Percentiles rank a stretch among this genome's conserved stretches.
Conservation (phyloP, 164 flowering plant species). For the Sextonia rubra region DNA sequence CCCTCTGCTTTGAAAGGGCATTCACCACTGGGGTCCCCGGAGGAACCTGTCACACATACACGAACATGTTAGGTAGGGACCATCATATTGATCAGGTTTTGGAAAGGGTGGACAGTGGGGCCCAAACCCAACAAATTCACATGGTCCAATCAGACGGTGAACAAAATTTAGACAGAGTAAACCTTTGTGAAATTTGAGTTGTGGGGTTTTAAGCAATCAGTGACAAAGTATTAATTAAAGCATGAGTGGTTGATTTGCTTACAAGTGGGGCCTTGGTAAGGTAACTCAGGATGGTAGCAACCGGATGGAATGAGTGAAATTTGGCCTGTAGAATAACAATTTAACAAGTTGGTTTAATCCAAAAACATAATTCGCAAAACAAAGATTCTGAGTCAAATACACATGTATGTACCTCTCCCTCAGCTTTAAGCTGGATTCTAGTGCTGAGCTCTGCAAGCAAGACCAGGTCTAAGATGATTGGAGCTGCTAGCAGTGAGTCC, state of each 20-base stretch:
- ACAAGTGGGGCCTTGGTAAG: conserved; percentile 99
- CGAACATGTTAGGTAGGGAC: too few species aligned
- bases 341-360: too few species aligned
- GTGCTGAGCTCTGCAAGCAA: conserved; percentile 93
- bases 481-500: conserved; percentile 97
- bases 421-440: conserved; percentile 86
- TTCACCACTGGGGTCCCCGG: conserved; percentile 99
- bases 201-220: too few species aligned
- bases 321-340: conserved; percentile 52
- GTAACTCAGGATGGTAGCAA: conserved; percentile 96
- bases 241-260: conserved; percentile 15
- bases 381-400: too few species aligned
- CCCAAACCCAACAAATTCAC: too few species aligned
- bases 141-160: too few species aligned
- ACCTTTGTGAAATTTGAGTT: too few species aligned
- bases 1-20: conserved; percentile 92
- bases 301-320: conserved; percentile 97
- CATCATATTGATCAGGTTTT: too few species aligned
- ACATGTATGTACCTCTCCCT: conserved; percentile 55
- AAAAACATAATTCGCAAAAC: too few species aligned
- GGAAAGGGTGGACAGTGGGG: too few species aligned
- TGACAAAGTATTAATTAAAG: too few species aligned
- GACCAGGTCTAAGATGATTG: conserved; percentile 92
- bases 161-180: too few species aligned
- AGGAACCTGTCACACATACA: conserved; percentile 57